phyloP scores from a whole-genome alignment of 2,329 filamentous ascomycete genomes.

The Sclerotinia trifoliorum region DNA sequence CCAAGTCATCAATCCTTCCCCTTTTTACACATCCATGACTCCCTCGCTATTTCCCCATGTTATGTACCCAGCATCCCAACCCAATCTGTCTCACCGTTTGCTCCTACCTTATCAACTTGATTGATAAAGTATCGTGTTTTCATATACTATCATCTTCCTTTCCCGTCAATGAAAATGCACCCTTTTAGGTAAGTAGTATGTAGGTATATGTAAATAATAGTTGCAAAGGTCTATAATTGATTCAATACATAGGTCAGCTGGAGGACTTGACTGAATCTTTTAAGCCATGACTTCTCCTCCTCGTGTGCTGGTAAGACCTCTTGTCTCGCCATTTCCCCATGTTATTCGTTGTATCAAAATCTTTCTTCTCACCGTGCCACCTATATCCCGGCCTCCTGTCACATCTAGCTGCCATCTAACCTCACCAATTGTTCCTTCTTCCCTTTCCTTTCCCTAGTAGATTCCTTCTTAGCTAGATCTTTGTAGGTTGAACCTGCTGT shows the following conservation, averaged over 20 bases:
- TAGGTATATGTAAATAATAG: background rate
- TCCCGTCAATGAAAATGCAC: too few relatives aligned
- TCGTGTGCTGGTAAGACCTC: background rate
- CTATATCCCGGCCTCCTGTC: constrained; percentile 17
- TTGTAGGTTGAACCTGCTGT: background rate
- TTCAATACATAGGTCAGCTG: background rate
- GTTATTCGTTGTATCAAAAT: background rate
- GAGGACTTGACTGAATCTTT: background rate
- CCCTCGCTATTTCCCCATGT: constrained; percentile 4
- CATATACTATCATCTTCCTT: background rate
- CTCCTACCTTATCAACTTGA: background rate
- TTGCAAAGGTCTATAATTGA: too few relatives aligned
- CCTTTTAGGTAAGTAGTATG: background rate
- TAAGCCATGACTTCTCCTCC: background rate
- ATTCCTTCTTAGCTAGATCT: background rate
- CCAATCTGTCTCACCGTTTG: constrained; percentile 1
- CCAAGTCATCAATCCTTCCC: background rate
- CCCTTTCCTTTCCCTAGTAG: background rate
- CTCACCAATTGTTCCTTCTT: background rate
- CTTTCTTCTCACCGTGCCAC: background rate
- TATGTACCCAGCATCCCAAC: background rate
- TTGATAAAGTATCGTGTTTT: background rate
- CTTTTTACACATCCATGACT: background rate
- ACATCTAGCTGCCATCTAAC: constrained; percentile 17
- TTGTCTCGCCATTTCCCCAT: background rate